Percentiles rank a stretch among this genome's conserved stretches.
Evolutionary conservation across 331 rosid species (phyloP).

Genomic region (Saraca asoca): DNA sequence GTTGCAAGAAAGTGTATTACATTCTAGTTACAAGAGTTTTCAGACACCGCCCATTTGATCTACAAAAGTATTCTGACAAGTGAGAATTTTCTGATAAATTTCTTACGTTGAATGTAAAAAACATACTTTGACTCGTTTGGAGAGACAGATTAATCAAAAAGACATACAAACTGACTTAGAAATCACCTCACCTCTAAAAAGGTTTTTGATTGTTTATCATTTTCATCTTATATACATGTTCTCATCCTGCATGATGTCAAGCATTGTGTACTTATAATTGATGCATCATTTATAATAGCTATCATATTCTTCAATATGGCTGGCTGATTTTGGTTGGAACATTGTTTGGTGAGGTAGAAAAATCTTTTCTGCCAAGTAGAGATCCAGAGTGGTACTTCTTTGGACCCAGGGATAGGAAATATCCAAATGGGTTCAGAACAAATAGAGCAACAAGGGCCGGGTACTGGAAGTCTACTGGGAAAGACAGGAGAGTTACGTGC

Average conservation of each 20-base stretch:
- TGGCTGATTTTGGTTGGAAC: slow-evolving; percentile 28
- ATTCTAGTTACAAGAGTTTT: too few species aligned
- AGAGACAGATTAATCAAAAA: too few species aligned
- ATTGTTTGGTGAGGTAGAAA: slow-evolving; percentile 48
- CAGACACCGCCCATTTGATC: too few species aligned
- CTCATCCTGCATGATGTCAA: not conserved
- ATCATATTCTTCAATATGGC: slow-evolving; percentile 5
- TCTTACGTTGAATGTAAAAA: too few species aligned
- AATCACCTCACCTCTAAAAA: not conserved
- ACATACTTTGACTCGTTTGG: too few species aligned
- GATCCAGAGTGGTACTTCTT: slow-evolving; percentile 99
- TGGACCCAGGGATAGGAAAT: slow-evolving; percentile 90
- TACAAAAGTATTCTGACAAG: too few species aligned
- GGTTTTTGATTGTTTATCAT: not conserved
- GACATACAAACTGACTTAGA: too few species aligned
- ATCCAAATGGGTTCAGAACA: slow-evolving; percentile 93
- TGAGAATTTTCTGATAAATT: too few species aligned
- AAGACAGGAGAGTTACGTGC: slow-evolving; percentile 72
- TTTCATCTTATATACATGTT: not conserved
- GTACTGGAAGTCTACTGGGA: slow-evolving; percentile 95
- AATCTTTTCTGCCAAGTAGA: slow-evolving; percentile 91
- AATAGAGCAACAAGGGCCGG: slow-evolving; percentile 97
- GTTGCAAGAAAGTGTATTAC: not conserved
- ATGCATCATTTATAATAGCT: not conserved
- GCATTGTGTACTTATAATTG: slow-evolving; percentile 1